These are phyloP conservation scores for Tetrahymena malaccensis DNA, from an alignment of 73 alveolate genomes.

Conservation along the genomic window DNA sequence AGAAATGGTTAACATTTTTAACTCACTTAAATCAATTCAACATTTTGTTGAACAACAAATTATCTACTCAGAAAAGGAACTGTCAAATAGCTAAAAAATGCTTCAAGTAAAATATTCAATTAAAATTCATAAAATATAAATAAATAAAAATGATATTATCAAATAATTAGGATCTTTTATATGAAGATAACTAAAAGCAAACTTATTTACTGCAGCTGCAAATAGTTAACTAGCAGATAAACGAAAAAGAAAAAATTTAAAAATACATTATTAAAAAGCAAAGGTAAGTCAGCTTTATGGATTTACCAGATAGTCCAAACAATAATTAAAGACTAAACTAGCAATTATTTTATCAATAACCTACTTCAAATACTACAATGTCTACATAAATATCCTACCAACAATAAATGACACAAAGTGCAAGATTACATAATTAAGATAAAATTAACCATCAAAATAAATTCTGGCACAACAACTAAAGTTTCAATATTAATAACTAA, in stretches of 20 bases:
- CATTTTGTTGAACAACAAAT: background rate
- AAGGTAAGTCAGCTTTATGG: background rate
- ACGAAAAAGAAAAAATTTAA: background rate
- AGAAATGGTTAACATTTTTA: background rate
- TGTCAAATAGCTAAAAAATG: background rate
- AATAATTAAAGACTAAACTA: background rate
- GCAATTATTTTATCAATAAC: background rate
- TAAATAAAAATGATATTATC: background rate
- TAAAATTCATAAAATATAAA: background rate
- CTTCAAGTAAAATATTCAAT: background rate
- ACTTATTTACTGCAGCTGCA: background rate
- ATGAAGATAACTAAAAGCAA: background rate
- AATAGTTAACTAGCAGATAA: background rate
- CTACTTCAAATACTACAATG: background rate
- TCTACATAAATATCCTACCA: background rate
- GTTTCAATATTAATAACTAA: background rate
- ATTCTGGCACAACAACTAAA: background rate
- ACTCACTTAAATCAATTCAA: background rate
- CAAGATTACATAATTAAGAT: background rate
- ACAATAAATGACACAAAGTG: background rate
- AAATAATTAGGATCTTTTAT: background rate
- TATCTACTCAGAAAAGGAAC: background rate
- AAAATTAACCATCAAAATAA: background rate
- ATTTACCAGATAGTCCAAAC: background rate
- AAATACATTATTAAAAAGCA: background rate